A percentile compares a stretch with the other conserved stretches of the same genome.
These are phyloP conservation scores for Albophoma yamanashiensis DNA, from an alignment of 2,329 filamentous ascomycete genomes.

Conservation along the genomic window DNA sequence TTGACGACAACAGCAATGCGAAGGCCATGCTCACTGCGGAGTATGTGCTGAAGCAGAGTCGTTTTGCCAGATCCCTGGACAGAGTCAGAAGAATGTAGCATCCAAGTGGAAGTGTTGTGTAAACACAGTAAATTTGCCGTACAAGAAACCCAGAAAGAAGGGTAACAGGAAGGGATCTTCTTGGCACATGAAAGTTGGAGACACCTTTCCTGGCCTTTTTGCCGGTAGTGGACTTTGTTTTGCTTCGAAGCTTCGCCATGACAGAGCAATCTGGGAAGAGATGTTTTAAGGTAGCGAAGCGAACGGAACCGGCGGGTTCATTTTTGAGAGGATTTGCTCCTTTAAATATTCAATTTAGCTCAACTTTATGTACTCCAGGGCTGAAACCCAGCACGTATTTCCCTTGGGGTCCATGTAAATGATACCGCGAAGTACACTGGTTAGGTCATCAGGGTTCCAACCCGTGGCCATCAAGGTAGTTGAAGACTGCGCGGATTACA, in stretches of 20 bases:
- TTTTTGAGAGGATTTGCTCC: not conserved
- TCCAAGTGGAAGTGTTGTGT: not conserved
- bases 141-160: constrained; percentile 24
- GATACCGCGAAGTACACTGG: not conserved
- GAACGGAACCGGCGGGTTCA: not conserved
- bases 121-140: not conserved
- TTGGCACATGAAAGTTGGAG: constrained; percentile 1
- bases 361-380: not conserved
- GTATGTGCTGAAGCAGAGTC: constrained; percentile 57
- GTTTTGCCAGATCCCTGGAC: constrained; percentile 58
- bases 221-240: not conserved
- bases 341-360: not conserved
- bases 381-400: not conserved
- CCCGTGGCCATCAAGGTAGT: not conserved
- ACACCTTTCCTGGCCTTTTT: not conserved
- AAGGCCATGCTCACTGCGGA: constrained; percentile 55
- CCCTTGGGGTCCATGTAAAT: not conserved
- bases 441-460: not conserved
- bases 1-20: constrained; percentile 65
- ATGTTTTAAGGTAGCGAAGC: not conserved
- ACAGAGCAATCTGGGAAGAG: not conserved
- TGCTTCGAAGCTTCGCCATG: not conserved
- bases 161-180: constrained; percentile 20
- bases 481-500: not conserved
- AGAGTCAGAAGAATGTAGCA: not conserved